Percentiles rank a stretch among this genome's conserved stretches.
Evolutionary conservation across 2,329 filamentous ascomycete species (phyloP).

Genomic region (Fusarium albosuccineum): DNA sequence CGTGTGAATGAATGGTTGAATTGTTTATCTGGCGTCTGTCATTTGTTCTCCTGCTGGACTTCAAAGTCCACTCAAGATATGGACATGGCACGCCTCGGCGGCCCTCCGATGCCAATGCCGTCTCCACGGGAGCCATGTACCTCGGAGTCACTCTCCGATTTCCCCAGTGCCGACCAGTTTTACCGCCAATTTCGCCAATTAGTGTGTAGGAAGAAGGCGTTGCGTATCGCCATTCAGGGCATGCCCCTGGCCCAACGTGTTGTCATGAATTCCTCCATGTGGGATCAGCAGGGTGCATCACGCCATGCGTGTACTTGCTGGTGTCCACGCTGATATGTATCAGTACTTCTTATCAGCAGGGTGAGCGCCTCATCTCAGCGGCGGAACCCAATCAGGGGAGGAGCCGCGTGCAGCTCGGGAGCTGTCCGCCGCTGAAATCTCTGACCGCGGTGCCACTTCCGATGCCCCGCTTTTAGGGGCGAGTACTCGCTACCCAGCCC

Average conservation of each 20-base stretch:
- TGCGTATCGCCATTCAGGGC: not conserved
- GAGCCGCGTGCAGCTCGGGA: not conserved
- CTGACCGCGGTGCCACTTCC: slow-evolving; percentile 13
- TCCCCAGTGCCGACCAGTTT: not conserved
- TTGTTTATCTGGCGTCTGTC: not conserved
- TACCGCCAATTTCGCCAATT: slow-evolving; percentile 1
- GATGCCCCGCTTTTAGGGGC: not conserved
- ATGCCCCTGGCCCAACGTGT: not conserved
- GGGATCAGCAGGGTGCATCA: slow-evolving; percentile 15
- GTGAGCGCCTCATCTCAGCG: not conserved
- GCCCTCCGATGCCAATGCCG: slow-evolving; percentile 17
- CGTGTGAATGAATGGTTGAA: slow-evolving; percentile 5
- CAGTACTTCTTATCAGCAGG: slow-evolving; percentile 31
- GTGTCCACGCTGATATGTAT: not conserved
- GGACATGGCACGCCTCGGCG: slow-evolving; percentile 27
- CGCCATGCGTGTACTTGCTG: slow-evolving; percentile 16
- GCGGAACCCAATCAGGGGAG: not conserved
- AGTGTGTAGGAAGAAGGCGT: slow-evolving; percentile 18
- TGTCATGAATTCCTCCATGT: slow-evolving; percentile 7
- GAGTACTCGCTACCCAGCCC: slow-evolving; percentile 7
- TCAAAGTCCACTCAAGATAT: slow-evolving; percentile 6
- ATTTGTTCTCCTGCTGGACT: not conserved
- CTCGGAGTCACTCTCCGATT: slow-evolving; percentile 39
- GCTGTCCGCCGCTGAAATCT: not conserved
- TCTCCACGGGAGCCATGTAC: slow-evolving; percentile 18